Evolutionary conservation across 2,329 filamentous ascomycete genomes (phyloP).

Genomic region (Botryotinia narcissicola): DNA sequence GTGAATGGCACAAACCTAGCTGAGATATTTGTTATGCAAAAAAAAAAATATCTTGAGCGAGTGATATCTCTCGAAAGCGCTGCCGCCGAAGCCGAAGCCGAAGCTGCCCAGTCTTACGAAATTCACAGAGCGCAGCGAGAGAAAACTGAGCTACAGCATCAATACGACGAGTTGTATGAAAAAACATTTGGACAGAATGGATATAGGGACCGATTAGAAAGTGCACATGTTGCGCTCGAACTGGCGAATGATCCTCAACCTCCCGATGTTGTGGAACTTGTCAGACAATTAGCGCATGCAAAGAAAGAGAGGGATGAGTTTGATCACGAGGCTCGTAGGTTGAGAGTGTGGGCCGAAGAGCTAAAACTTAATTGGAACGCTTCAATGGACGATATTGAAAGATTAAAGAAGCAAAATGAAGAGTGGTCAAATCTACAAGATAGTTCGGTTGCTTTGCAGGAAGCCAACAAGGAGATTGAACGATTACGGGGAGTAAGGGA

Average conservation of each 20-base stretch:
- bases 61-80: neutral
- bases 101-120: neutral
- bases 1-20: conserved; percentile 8
- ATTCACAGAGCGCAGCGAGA: neutral
- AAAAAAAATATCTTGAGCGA: conserved; percentile 3
- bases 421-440: neutral
- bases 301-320: conserved; percentile 1
- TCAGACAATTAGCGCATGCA: neutral
- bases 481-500: neutral
- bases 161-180: neutral
- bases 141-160: neutral
- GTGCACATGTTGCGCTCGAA: conserved; percentile 15
- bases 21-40: neutral
- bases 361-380: neutral
- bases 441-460: neutral
- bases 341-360: neutral
- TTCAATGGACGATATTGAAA: neutral
- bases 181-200: conserved; percentile 2
- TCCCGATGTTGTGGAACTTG: neutral
- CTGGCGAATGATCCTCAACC: neutral
- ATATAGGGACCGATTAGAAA: conserved; percentile 3
- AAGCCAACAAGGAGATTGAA: conserved; percentile 3
- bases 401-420: neutral
- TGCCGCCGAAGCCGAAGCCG: neutral
- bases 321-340: neutral